Evolutionary conservation across 2,329 filamentous ascomycete species (phyloP).

Genomic region (Fusarium solani-melongenae): DNA sequence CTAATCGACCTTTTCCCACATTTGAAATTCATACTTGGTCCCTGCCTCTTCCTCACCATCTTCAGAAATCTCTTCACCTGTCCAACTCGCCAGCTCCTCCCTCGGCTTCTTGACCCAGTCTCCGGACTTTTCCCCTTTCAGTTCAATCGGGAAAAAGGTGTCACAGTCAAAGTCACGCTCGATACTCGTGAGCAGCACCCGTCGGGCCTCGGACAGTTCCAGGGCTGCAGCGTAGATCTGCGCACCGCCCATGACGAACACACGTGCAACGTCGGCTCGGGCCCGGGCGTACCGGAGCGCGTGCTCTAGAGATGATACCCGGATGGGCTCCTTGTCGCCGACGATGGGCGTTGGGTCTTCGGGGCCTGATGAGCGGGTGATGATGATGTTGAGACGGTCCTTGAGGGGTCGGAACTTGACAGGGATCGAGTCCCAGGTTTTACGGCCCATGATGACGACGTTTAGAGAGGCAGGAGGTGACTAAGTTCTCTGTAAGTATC

Average conservation of each 20-base stretch:
- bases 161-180: constrained; percentile 79
- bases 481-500: constrained; percentile 30
- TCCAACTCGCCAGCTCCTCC: constrained; percentile 69
- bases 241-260: constrained; percentile 91
- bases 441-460: constrained; percentile 96
- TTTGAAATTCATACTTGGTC: constrained; percentile 76
- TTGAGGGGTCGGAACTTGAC: constrained; percentile 80
- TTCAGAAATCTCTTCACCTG: constrained; percentile 71
- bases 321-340: constrained; percentile 58
- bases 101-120: constrained; percentile 67
- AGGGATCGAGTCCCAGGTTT: constrained; percentile 95
- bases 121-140: constrained; percentile 55
- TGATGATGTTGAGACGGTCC: constrained; percentile 83
- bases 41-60: constrained; percentile 71
- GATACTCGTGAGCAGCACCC: constrained; percentile 78
- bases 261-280: constrained; percentile 61
- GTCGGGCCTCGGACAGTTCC: constrained; percentile 63
- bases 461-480: constrained; percentile 60
- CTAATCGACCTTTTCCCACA: constrained; percentile 70
- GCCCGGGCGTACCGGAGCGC: constrained; percentile 62
- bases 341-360: constrained; percentile 15
- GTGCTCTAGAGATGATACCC: constrained; percentile 67
- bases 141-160: constrained; percentile 74
- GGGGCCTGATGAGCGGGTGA: constrained; percentile 66
- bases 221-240: constrained; percentile 85